Conservation (phyloP, 306 rosid species). For the Corylus heterophylla region DNA sequence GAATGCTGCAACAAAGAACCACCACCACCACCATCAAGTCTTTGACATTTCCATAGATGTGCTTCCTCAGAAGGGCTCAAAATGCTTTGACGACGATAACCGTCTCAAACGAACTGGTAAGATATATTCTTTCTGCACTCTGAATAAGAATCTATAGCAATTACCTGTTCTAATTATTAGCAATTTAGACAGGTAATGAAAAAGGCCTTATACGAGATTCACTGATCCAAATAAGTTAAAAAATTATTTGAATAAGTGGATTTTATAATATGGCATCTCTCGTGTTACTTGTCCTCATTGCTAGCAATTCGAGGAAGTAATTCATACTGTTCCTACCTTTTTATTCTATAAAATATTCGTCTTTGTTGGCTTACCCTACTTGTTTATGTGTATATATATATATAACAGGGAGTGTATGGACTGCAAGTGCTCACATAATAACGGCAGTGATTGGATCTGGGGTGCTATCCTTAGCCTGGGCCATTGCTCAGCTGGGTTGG, state of each 20-base stretch:
- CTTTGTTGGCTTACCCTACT: not conserved
- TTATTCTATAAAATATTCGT: not conserved
- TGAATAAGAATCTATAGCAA: not conserved
- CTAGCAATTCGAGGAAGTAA: too few relatives aligned
- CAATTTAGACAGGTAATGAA: too few relatives aligned
- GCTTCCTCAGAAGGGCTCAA: constrained; percentile 23
- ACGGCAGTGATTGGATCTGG: constrained; percentile 70
- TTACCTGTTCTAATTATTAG: too few relatives aligned
- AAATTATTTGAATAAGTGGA: too few relatives aligned
- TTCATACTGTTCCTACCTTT: not conserved
- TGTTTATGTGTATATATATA: too few relatives aligned
- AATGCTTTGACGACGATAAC: constrained; percentile 53
- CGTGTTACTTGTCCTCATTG: too few relatives aligned
- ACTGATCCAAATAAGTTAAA: too few relatives aligned
- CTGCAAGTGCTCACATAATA: constrained; percentile 62
- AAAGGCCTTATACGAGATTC: too few relatives aligned
- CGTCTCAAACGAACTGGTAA: constrained; percentile 60
- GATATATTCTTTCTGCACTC: not conserved
- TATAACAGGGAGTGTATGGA: constrained; percentile 56
- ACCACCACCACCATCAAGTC: constrained; percentile 23
- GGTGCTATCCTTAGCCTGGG: constrained; percentile 67
- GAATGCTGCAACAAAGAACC: constrained; percentile 28
- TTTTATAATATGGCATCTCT: too few relatives aligned
- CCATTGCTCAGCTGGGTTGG: constrained; percentile 68
- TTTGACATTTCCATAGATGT: constrained; percentile 31